phyloP scores from a whole-genome alignment of 2,329 filamentous ascomycete species.

The Elsinoe ampelina region DNA sequence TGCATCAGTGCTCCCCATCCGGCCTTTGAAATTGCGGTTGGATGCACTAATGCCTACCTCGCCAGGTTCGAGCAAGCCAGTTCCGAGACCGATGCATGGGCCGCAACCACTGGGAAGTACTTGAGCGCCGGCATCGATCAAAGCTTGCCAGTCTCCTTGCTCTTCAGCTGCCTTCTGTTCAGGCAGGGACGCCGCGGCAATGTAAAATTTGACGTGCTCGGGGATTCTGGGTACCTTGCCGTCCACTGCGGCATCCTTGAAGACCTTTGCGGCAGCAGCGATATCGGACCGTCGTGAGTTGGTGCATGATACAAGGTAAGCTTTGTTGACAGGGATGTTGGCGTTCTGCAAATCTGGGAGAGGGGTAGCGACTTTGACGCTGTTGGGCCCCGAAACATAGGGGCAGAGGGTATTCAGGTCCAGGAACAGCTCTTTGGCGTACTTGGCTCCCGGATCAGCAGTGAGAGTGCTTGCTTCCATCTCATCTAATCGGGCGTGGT shows the following conservation, averaged over 20 bases:
- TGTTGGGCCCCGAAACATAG: constrained; percentile 80
- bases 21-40: constrained; percentile 86
- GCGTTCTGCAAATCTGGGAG: constrained; percentile 62
- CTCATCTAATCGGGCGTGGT: constrained; percentile 62
- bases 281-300: constrained; percentile 77
- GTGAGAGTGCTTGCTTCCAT: constrained; percentile 56
- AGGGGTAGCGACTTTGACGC: constrained; percentile 77
- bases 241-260: constrained; percentile 62
- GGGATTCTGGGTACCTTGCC: constrained; percentile 62
- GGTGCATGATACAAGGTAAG: constrained; percentile 84
- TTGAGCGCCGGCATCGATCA: constrained; percentile 71
- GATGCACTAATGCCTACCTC: constrained; percentile 76
- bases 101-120: constrained; percentile 65
- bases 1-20: constrained; percentile 73
- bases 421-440: constrained; percentile 74
- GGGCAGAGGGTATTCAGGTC: constrained; percentile 77
- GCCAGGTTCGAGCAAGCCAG: constrained; percentile 70
- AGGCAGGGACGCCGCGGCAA: constrained; percentile 70
- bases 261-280: constrained; percentile 71
- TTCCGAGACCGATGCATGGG: constrained; percentile 77
- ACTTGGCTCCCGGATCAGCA: constrained; percentile 68
- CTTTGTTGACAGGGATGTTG: constrained; percentile 70
- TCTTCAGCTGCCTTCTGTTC: constrained; percentile 74
- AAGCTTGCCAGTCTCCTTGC: constrained; percentile 72
- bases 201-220: constrained; percentile 72